Evolutionary conservation across 805 yeast species (phyloP), one percentile per base, ranked within the genome.

Genomic region (Diddensiella transvaalensis): DNA sequence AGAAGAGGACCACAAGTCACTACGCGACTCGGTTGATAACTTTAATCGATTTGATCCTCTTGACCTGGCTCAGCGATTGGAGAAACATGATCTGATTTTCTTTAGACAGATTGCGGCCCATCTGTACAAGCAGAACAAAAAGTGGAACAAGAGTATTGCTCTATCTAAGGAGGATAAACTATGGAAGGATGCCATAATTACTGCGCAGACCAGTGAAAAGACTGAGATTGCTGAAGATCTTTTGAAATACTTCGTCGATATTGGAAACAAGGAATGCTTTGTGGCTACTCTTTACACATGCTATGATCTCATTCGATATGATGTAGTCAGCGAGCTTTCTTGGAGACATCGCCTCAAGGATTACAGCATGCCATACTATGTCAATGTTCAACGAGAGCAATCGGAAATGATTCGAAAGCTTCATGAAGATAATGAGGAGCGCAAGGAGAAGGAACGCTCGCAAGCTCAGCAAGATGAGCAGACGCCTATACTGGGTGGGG

Each of bases 51-150:
- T 84, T 70, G 97, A 93, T 67, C 86, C 91, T 48, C 74, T 93
- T 57, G 97, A 87, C 41, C 78, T 93, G 57, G 99, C 99, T 45
- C 83, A 82, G 61, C 82, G 96, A 68, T 79, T 93, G 59, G 99
- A 93, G 73, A 85, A 85, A 68, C 97, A 91, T 65, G 86, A 85
- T 22, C 72, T 89, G 47, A 80, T 93, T 48, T 93, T 89, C 74
- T 93, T 93, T 78, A 85, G 97, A 72, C 95, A 88, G 73, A 88
- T 93, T 63, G 95, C 97, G 35, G 98, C 98, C 43, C 80, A 89
- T 58, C 77, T 93, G 57, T 93, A 86, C 78, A 82, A 96, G 67
- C 89, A 89, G 72, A 88, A 88, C 72, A 90, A 89, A 79, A 91
- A 93, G 68, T 93, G 88, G 85, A 76, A 72, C 65, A 91, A 90